Evolutionary conservation across 2,329 filamentous ascomycete species (phyloP).

Genomic region (Colletotrichum cereale): DNA sequence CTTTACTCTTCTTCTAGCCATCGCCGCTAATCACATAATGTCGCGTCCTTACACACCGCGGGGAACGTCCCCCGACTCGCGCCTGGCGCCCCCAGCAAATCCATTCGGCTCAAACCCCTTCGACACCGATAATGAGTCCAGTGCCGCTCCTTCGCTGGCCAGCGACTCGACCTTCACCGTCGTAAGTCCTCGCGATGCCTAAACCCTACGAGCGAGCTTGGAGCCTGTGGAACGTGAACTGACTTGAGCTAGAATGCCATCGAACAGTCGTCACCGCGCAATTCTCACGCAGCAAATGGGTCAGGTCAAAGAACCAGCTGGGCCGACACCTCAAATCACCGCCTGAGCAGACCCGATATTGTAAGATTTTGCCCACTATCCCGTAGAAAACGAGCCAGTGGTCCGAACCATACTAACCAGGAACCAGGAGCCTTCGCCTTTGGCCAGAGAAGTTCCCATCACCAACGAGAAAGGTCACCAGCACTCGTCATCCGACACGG

Average conservation of each 20-base stretch:
- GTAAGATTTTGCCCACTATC: background rate
- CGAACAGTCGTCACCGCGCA: background rate
- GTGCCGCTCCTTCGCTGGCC: conserved; percentile 37
- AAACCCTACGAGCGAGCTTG: background rate
- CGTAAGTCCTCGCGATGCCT: conserved; percentile 19
- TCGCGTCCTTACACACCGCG: conserved; percentile 32
- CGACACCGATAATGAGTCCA: conserved; percentile 41
- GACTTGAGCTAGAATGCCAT: conserved; percentile 33
- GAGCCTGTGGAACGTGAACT: background rate
- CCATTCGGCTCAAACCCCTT: conserved; percentile 41
- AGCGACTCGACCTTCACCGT: conserved; percentile 42
- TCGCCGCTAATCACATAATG: conserved; percentile 30
- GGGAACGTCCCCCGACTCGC: conserved; percentile 23
- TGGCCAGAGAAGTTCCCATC: conserved; percentile 33
- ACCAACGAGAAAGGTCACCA: conserved; percentile 34
- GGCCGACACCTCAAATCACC: conserved; percentile 26
- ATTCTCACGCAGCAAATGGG: conserved; percentile 1
- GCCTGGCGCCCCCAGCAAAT: conserved; percentile 34
- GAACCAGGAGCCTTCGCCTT: conserved; percentile 36
- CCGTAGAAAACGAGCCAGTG: no score
- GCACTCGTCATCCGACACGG: conserved; percentile 31
- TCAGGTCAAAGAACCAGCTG: conserved; percentile 33
- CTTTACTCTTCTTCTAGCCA: background rate
- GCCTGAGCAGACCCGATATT: conserved; percentile 39
- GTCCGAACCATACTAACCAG: background rate